Evolutionary conservation across 768 basidiomycete genomes (phyloP), one percentile per base, ranked within the genome.

Genomic region (Psilocybe subaeruginosa): DNA sequence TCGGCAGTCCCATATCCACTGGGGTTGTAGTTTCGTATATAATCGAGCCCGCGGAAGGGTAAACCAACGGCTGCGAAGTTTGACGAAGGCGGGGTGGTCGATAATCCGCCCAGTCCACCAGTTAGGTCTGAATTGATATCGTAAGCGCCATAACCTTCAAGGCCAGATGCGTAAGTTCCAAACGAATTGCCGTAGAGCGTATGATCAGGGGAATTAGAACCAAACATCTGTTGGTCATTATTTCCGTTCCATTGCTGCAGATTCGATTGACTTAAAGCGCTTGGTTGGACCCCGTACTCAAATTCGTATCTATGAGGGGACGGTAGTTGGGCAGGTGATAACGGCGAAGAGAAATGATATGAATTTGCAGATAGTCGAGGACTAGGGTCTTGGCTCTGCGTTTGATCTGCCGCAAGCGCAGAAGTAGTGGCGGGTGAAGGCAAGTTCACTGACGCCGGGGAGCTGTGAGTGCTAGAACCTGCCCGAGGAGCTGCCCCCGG

Each of bases 41-140:
- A 95, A 66, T 95, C 93, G 33, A 94, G 79, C 8, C 92, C 93
- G 31, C 86, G 82, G 79, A 94, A 95, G 0, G 92, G 93, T n/a
- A 93, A 78, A 41, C 91, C 91, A 23, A 87, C 80, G 8, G 85
- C 85, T 63, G 87, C 78, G 70, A 92, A 92, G 3, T 82, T 79
- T n/a, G 89, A 73, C 4, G 81, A 83, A 11, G 88, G 83, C 2
- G 88, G 83, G 9, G 86, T 84, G 9, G 81, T 83, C 4, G 86
- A 86, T 33, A 84, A 74, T 4, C 80, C 80, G 53, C 74, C 66
- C 61, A 82, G 64, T 19, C 70, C 70, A 39, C 69, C 67, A 48
- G 73, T 69, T 55, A 79, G 64, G 60, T 82, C 80, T n/a, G 78
- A 60, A n/a, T 71, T 64, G 55, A 72, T 70, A 67, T 77, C 75